phyloP scores from a whole-genome alignment of 1,139 yeast genomes.

The Geotrichum siamense region DNA sequence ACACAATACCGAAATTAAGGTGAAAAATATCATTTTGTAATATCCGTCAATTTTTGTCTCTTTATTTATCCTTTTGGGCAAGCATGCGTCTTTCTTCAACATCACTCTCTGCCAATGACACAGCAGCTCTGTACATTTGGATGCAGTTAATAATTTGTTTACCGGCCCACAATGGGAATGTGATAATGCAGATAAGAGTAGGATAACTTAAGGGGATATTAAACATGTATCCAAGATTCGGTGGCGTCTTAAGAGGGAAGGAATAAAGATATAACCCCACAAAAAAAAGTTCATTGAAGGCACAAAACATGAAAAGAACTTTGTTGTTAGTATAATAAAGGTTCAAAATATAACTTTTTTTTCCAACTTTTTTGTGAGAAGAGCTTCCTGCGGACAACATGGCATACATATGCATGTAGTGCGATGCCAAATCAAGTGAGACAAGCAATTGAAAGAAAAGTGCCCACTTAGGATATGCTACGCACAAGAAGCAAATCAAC shows the following conservation, averaged over 20 bases:
- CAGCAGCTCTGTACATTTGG: slow-evolving; percentile 81
- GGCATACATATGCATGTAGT: slow-evolving; percentile 98
- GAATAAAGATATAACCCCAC: slow-evolving; percentile 78
- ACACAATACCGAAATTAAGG: too few relatives aligned
- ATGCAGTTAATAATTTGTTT: slow-evolving; percentile 87
- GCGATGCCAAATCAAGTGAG: slow-evolving; percentile 87
- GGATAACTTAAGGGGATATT: slow-evolving; percentile 53
- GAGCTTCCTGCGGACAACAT: slow-evolving; percentile 70
- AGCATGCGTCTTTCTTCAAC: slow-evolving; percentile 47
- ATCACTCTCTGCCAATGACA: slow-evolving; percentile 71
- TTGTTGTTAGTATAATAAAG: slow-evolving; percentile 80
- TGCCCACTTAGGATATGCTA: slow-evolving; percentile 61
- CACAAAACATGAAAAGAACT: slow-evolving; percentile 82
- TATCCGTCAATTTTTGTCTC: too few relatives aligned
- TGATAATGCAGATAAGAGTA: slow-evolving; percentile 53
- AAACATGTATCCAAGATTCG: slow-evolving; percentile 37
- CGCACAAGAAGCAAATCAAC: slow-evolving; percentile 74
- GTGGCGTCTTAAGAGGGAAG: slow-evolving; percentile 46
- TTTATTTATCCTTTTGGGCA: slow-evolving; percentile 20
- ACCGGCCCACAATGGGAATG: slow-evolving; percentile 83
- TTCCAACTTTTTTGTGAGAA: slow-evolving; percentile 80
- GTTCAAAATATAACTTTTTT: slow-evolving; percentile 63
- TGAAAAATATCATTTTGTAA: too few relatives aligned
- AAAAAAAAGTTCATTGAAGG: slow-evolving; percentile 86
- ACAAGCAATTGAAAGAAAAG: slow-evolving; percentile 79